phyloP scores from a whole-genome alignment of 2,329 filamentous ascomycete species.

The Mycogone perniciosa region DNA sequence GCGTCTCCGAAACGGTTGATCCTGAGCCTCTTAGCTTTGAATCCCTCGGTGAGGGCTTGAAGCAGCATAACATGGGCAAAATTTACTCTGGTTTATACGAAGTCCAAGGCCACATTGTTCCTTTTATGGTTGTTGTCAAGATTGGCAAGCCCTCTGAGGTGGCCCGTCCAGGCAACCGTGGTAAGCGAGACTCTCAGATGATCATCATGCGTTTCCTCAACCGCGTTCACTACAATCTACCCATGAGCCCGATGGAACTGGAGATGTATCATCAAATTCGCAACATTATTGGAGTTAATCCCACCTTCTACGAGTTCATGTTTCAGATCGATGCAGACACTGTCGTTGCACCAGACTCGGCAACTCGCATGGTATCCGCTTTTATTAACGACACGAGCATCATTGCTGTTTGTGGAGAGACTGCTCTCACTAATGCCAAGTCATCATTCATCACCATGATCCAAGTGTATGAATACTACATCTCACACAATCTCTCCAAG shows the following conservation, averaged over 20 bases:
- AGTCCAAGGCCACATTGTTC: slow-evolving; percentile 95
- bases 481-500: slow-evolving; percentile 94
- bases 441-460: slow-evolving; percentile 96
- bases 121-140: slow-evolving; percentile 95
- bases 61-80: slow-evolving; percentile 99
- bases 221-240: slow-evolving; percentile 92
- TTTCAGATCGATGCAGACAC: slow-evolving; percentile 97
- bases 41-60: slow-evolving; percentile 87
- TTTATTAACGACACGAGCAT: slow-evolving; percentile 88
- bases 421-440: slow-evolving; percentile 86
- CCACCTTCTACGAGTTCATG: slow-evolving; percentile 96
- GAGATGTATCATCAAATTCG: slow-evolving; percentile 99
- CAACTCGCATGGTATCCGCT: slow-evolving; percentile 82
- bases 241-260: slow-evolving; percentile 93
- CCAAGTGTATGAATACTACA: slow-evolving; percentile 99
- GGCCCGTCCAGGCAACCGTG: slow-evolving; percentile 89
- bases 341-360: slow-evolving; percentile 81
- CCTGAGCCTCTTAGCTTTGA: slow-evolving; percentile 96
- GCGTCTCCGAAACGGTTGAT: slow-evolving; percentile 87
- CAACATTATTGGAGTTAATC: slow-evolving; percentile 98
- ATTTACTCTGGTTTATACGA: slow-evolving; percentile 97
- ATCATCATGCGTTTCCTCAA: slow-evolving; percentile 98
- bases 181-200: slow-evolving; percentile 99
- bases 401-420: slow-evolving; percentile 94
- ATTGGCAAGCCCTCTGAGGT: slow-evolving; percentile 97